A percentile compares a stretch with the other conserved stretches of the same genome.
Evolutionary conservation across 2,329 filamentous ascomycete genomes (phyloP).

Genomic region (Coniochaeta sp.): DNA sequence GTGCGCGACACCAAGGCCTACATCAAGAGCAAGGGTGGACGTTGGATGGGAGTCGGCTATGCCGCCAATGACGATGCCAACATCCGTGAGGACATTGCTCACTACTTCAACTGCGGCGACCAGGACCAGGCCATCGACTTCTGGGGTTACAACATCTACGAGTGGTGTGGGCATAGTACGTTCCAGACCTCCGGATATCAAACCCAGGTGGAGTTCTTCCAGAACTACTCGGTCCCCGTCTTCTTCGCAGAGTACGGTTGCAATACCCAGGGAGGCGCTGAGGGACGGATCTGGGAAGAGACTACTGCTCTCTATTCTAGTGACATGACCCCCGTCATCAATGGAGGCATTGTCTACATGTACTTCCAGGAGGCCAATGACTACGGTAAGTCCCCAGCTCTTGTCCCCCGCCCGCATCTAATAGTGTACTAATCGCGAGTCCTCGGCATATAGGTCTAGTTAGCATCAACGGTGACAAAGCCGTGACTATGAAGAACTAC

Average conservation of each 20-base stretch:
- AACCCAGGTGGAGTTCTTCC: conserved; percentile 77
- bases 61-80: conserved; percentile 87
- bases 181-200: conserved; percentile 73
- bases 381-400: conserved; percentile 51
- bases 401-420: not conserved
- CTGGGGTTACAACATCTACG: conserved; percentile 99
- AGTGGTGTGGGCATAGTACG: conserved; percentile 86
- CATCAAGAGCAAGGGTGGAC: conserved; percentile 73
- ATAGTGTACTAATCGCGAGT: conserved; percentile 10
- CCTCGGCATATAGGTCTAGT: conserved; percentile 51
- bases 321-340: conserved; percentile 82
- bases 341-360: conserved; percentile 98
- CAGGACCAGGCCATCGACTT: conserved; percentile 70
- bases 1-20: conserved; percentile 94
- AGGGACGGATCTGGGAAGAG: conserved; percentile 75
- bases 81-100: conserved; percentile 73
- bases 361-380: conserved; percentile 89
- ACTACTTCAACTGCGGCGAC: conserved; percentile 91
- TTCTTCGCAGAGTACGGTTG: conserved; percentile 99
- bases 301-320: conserved; percentile 71
- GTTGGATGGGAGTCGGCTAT: conserved; percentile 83
- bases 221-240: conserved; percentile 81
- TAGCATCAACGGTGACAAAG: conserved; percentile 42
- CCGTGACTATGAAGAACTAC: conserved; percentile 68
- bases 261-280: conserved; percentile 56